phyloP scores from a whole-genome alignment of 2,329 filamentous ascomycete species.

The Ophiostoma australiae region DNA sequence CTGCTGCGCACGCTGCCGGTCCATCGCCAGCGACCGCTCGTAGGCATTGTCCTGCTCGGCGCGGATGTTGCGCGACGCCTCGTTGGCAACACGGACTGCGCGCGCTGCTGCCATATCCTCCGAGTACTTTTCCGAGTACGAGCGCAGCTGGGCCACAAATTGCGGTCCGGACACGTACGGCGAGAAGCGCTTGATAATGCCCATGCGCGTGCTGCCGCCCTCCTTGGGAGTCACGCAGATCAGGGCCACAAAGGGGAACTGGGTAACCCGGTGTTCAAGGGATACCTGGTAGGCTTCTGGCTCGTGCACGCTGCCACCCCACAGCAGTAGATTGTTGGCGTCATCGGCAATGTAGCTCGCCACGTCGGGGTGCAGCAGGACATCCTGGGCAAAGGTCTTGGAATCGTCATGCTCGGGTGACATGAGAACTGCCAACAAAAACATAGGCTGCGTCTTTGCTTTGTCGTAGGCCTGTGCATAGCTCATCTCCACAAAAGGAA shows the following conservation, averaged over 20 bases:
- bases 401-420: slow-evolving; percentile 96
- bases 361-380: slow-evolving; percentile 71
- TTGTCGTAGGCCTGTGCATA: slow-evolving; percentile 88
- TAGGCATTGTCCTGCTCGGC: slow-evolving; percentile 90
- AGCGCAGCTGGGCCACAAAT: slow-evolving; percentile 71
- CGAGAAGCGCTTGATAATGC: slow-evolving; percentile 71
- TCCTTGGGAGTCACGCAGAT: slow-evolving; percentile 84
- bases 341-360: slow-evolving; percentile 68
- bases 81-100: slow-evolving; percentile 71
- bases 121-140: slow-evolving; percentile 69
- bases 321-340: slow-evolving; percentile 74
- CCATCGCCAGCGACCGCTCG: slow-evolving; percentile 80
- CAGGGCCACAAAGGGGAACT: slow-evolving; percentile 83
- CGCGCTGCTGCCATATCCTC: slow-evolving; percentile 69
- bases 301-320: slow-evolving; percentile 90
- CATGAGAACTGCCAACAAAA: slow-evolving; percentile 79
- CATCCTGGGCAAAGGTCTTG: slow-evolving; percentile 72
- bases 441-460: slow-evolving; percentile 87
- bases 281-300: slow-evolving; percentile 92
- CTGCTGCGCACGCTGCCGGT: slow-evolving; percentile 76
- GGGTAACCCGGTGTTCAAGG: slow-evolving; percentile 79
- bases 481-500: slow-evolving; percentile 81
- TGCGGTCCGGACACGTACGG: slow-evolving; percentile 65
- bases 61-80: slow-evolving; percentile 74
- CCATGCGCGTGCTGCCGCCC: slow-evolving; percentile 70